These are phyloP conservation scores for Microbotryomycetes sp. DNA, from an alignment of 1,284 basidiomycete genomes.

Conservation along the genomic window DNA sequence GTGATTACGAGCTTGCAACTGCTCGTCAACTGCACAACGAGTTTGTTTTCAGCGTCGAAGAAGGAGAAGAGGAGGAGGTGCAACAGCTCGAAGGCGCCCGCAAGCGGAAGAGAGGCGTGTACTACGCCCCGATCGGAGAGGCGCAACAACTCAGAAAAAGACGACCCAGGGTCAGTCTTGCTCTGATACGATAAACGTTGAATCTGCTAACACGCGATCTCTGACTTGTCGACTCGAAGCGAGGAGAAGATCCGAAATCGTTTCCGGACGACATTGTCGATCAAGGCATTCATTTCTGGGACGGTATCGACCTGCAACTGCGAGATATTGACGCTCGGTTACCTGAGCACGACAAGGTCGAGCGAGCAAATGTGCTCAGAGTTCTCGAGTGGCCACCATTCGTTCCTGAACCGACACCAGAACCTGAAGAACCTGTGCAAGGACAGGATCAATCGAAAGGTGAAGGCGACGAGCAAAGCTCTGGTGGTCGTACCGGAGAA, in stretches of 20 bases:
- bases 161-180: conserved; percentile 16
- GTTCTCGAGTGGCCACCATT: not conserved
- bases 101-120: conserved; percentile 22
- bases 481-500: too few species aligned
- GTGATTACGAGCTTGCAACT: conserved; percentile 27
- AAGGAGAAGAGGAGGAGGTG: conserved; percentile 4
- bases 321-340: not conserved
- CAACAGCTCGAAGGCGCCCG: conserved; percentile 3
- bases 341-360: not conserved
- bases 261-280: conserved; percentile 8
- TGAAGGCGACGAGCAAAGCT: not conserved
- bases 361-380: not conserved
- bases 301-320: conserved; percentile 16
- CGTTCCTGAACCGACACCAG: not conserved
- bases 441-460: too few species aligned
- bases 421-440: not conserved
- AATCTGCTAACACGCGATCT: not conserved
- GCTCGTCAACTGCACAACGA: conserved; percentile 13
- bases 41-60: conserved; percentile 23
- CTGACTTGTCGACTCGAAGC: conserved; percentile 2
- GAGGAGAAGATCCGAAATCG: conserved; percentile 21
- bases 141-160: conserved; percentile 21
- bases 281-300: conserved; percentile 21
- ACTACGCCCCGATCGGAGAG: conserved; percentile 15
- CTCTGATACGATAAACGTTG: not conserved